Percentiles rank a stretch among this genome's conserved stretches.
Evolutionary conservation across 768 basidiomycete species (phyloP).

Genomic region (Tylopilus vinaceipallidus): DNA sequence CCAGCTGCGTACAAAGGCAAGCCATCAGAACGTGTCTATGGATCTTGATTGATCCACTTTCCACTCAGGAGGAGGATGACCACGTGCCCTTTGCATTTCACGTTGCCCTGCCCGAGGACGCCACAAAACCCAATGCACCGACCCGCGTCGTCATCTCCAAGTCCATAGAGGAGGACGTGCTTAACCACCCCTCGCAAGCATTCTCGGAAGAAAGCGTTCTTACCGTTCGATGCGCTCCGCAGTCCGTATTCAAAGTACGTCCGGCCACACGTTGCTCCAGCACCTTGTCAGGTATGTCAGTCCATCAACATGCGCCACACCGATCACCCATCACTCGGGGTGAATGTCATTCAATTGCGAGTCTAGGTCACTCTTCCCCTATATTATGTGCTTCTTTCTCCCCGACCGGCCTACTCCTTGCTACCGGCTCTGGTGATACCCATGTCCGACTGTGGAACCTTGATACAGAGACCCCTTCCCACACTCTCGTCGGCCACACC

Average conservation of each 20-base stretch:
- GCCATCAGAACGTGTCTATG: constrained; percentile 23
- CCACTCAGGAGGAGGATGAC: constrained; percentile 58
- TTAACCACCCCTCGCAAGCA: constrained; percentile 65
- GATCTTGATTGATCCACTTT: constrained; percentile 4
- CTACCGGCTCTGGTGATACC: constrained; percentile 94
- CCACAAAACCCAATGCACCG: constrained; percentile 48
- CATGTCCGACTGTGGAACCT: constrained; percentile 94
- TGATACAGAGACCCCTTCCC: constrained; percentile 87
- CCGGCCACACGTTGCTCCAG: constrained; percentile 94
- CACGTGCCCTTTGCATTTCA: constrained; percentile 93
- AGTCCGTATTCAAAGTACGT: constrained; percentile 92
- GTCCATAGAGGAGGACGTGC: constrained; percentile 79
- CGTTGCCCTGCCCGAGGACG: constrained; percentile 64
- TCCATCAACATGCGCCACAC: constrained; percentile 1
- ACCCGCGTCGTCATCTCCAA: constrained; percentile 81
- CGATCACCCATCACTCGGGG: constrained; percentile 5
- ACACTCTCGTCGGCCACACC: constrained; percentile 82
- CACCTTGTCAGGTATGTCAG: constrained; percentile 71
- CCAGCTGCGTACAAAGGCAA: constrained; percentile 72
- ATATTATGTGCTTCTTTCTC: constrained; percentile 96
- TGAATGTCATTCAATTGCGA: constrained; percentile 4
- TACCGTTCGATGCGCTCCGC: constrained; percentile 86
- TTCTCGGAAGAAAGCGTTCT: constrained; percentile 88
- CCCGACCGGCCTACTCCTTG: constrained; percentile 86
- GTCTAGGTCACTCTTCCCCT: constrained; percentile 81